Evolutionary conservation across 2,329 filamentous ascomycete species (phyloP).

Genomic region (Endoconidiophora polonica): DNA sequence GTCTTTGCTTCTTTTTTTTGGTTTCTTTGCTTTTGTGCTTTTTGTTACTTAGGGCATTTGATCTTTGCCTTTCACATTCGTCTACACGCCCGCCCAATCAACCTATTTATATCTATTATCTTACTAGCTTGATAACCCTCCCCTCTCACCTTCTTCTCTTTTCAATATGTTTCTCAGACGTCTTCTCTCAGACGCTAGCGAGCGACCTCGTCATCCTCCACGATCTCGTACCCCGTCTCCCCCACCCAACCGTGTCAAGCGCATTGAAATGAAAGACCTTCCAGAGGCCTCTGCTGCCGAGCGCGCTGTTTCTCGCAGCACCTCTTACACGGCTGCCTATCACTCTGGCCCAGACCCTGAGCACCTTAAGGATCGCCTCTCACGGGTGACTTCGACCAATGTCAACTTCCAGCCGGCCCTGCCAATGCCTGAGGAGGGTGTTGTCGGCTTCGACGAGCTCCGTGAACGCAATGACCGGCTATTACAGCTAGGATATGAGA

Average conservation of each 20-base stretch:
- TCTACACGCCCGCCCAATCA: background rate
- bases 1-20: background rate
- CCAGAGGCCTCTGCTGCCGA: constrained; percentile 9
- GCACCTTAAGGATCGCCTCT: constrained; percentile 8
- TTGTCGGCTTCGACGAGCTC: constrained; percentile 11
- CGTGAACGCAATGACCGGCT: constrained; percentile 9
- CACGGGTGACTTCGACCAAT: constrained; percentile 6
- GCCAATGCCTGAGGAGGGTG: constrained; percentile 11
- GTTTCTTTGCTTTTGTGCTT: background rate
- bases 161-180: constrained; percentile 10
- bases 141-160: background rate
- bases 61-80: background rate
- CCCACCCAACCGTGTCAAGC: constrained; percentile 9
- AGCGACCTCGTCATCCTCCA: constrained; percentile 10
- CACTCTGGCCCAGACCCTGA: constrained; percentile 8
- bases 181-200: constrained; percentile 6
- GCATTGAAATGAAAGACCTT: constrained; percentile 12
- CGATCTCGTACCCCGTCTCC: constrained; percentile 11
- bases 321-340: constrained; percentile 6
- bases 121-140: background rate
- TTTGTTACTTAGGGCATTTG: background rate
- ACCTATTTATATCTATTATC: background rate
- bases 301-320: constrained; percentile 2
- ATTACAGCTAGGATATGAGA: constrained; percentile 9
- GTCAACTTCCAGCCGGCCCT: constrained; percentile 10